A percentile compares a stretch with the other conserved stretches of the same genome.
These are phyloP conservation scores for Alectoria sarmentosa DNA, from an alignment of 495 filamentous ascomycete genomes.

Conservation along the genomic window DNA sequence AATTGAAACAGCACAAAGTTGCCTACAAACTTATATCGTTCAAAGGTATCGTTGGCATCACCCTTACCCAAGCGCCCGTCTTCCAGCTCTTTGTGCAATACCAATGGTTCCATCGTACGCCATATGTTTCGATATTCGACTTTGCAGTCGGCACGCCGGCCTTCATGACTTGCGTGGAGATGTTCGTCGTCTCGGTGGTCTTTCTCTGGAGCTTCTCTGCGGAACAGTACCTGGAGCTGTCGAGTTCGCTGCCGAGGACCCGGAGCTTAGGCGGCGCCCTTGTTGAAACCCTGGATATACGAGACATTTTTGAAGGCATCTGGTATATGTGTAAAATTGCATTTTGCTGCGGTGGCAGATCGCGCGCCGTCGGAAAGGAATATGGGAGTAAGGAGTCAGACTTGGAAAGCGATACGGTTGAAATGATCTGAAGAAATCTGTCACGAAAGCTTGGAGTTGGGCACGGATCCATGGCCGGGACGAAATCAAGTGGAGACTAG, in stretches of 20 bases:
- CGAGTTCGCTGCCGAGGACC: neutral
- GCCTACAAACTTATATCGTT: neutral
- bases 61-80: neutral
- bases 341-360: neutral
- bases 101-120: neutral
- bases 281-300: neutral
- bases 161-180: neutral
- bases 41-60: conserved; percentile 5
- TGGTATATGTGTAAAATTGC: neutral
- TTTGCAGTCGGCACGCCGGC: neutral
- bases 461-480: neutral
- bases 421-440: neutral
- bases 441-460: neutral
- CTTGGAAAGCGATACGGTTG: neutral
- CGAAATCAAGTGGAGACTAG: neutral
- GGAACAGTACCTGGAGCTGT: neutral
- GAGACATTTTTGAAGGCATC: neutral
- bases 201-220: neutral
- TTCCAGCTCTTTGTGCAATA: conserved; percentile 2
- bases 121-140: neutral
- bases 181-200: neutral
- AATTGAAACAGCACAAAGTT: neutral
- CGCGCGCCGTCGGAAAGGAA: neutral
- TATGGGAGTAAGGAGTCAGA: neutral
- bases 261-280: neutral